Conservation (phyloP, 1,284 basidiomycete genomes). For the Coniferiporia weirii region DNA sequence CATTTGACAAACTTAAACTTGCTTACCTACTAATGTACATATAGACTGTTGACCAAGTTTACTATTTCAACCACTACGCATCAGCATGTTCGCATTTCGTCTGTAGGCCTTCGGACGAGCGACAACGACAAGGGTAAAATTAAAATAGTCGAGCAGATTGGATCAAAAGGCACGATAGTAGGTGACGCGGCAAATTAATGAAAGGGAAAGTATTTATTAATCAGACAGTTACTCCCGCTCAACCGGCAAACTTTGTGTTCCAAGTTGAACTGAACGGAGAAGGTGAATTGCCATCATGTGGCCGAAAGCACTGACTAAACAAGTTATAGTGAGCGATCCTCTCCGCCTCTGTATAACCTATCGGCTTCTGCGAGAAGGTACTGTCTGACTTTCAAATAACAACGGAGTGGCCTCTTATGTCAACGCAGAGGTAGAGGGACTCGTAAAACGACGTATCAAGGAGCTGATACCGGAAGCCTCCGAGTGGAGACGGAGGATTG, state of each 20-base stretch:
- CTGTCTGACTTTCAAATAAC: neutral
- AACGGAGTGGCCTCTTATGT: neutral
- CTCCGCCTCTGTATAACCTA: slow-evolving; percentile 61
- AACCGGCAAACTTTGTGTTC: slow-evolving; percentile 70
- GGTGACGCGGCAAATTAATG: neutral
- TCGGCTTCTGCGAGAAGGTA: slow-evolving; percentile 72
- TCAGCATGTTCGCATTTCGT: slow-evolving; percentile 64
- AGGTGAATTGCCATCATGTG: slow-evolving; percentile 34
- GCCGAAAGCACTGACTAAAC: neutral
- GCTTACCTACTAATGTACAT: slow-evolving; percentile 8
- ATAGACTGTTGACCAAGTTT: slow-evolving; percentile 74
- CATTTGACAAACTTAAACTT: slow-evolving; percentile 19
- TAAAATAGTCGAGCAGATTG: slow-evolving; percentile 34
- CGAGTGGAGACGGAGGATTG: slow-evolving; percentile 30
- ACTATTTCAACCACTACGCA: slow-evolving; percentile 69
- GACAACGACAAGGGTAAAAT: slow-evolving; percentile 41
- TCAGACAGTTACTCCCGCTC: slow-evolving; percentile 65
- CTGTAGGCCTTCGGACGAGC: slow-evolving; percentile 46
- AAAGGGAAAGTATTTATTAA: neutral
- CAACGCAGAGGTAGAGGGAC: slow-evolving; percentile 51
- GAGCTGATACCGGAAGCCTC: slow-evolving; percentile 33
- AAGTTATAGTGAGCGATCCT: slow-evolving; percentile 49
- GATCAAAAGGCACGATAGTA: neutral
- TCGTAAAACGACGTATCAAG: slow-evolving; percentile 49
- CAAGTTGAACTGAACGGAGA: slow-evolving; percentile 51